Evolutionary conservation across 257 asterid genomes (phyloP).

Genomic region (Rauvolfia tetraphylla): DNA sequence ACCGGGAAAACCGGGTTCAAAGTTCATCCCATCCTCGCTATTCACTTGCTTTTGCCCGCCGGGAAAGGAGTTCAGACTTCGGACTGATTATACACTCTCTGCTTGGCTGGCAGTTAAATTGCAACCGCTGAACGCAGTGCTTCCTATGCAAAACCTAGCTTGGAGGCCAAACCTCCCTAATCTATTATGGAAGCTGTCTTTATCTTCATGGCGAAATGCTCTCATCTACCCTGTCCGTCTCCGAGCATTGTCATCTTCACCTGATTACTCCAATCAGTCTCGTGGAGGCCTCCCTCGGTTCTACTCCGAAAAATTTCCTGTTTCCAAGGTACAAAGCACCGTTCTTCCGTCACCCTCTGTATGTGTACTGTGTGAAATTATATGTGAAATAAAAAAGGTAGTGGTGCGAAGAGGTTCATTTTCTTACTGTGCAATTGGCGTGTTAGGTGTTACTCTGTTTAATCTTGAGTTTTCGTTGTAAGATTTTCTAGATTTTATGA

Average conservation of each 20-base stretch:
- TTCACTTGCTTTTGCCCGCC: too few species aligned
- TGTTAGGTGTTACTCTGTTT: neutral
- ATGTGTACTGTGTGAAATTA: neutral
- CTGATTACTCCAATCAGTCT: conserved; percentile 65
- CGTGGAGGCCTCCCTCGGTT: conserved; percentile 97
- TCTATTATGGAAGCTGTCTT: neutral
- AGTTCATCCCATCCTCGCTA: neutral
- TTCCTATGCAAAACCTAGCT: conserved; percentile 20
- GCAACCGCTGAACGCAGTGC: neutral
- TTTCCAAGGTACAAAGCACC: conserved; percentile 38
- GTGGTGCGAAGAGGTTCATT: neutral
- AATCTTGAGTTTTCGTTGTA: neutral
- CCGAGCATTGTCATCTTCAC: conserved; percentile 55
- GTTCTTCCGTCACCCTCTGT: neutral
- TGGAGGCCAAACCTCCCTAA: conserved; percentile 11
- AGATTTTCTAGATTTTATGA: neutral
- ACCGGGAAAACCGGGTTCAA: neutral
- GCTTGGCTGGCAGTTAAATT: neutral
- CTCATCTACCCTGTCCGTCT: neutral
- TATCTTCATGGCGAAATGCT: conserved; percentile 1
- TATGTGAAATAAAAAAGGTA: neutral
- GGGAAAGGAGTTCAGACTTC: neutral
- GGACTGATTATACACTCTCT: neutral
- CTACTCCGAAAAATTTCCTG: conserved; percentile 70
- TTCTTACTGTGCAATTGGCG: neutral